phyloP scores from a whole-genome alignment of 441 rosid genomes.

The Capsella rubella region DNA sequence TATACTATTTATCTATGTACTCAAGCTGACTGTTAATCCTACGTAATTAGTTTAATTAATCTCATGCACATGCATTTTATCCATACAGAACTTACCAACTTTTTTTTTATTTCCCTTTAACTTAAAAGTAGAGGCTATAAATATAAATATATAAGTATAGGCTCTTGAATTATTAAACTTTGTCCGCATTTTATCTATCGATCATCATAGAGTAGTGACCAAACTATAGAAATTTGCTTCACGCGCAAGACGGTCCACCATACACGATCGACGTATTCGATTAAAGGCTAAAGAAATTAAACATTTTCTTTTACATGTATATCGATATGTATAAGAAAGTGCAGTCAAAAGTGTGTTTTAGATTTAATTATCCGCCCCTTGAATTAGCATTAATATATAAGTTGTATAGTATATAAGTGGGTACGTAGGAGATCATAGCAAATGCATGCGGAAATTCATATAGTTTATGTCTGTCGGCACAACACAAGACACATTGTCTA shows the following conservation, averaged over 20 bases:
- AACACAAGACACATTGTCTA: constrained; percentile 1
- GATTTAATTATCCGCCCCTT: not conserved
- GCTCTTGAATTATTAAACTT: constrained; percentile 21
- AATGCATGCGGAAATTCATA: constrained; percentile 11
- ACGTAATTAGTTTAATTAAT: constrained; percentile 21
- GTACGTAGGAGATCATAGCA: constrained; percentile 27
- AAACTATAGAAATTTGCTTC: constrained; percentile 27
- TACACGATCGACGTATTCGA: constrained; percentile 6
- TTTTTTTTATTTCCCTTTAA: constrained; percentile 21
- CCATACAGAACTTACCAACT: constrained; percentile 40
- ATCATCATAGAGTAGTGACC: constrained; percentile 24
- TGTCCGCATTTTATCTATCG: constrained; percentile 17
- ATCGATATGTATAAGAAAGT: not conserved
- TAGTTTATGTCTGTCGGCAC: not conserved
- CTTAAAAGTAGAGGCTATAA: constrained; percentile 1
- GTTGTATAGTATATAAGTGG: not conserved
- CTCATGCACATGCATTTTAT: constrained; percentile 39
- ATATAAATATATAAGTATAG: not conserved
- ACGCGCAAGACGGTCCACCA: constrained; percentile 33
- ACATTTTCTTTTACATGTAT: not conserved
- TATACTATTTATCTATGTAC: constrained; percentile 23
- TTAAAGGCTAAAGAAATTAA: not conserved
- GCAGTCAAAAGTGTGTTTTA: not conserved
- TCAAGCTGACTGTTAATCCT: constrained; percentile 19
- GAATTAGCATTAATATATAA: not conserved